Conservation (phyloP, 306 rosid species). For the Gastrolobium bilobum region DNA sequence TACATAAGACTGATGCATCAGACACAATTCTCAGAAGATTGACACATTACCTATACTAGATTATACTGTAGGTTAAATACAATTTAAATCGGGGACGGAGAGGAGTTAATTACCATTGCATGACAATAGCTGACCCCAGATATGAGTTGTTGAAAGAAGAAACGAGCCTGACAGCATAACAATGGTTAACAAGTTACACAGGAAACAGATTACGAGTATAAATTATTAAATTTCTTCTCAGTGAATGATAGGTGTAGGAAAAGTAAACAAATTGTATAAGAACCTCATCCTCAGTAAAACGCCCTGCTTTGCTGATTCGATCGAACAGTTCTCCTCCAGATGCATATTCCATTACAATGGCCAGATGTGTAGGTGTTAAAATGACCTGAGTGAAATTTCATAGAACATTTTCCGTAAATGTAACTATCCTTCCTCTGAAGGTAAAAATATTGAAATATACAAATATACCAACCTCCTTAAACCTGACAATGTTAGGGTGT, state of each 20-base stretch:
- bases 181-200: conserved; percentile 35
- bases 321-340: conserved; percentile 95
- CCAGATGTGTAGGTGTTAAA: conserved; percentile 94
- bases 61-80: conserved; percentile 6
- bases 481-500: conserved; percentile 90
- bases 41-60: not conserved
- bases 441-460: not conserved
- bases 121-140: conserved; percentile 97
- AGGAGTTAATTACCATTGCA: conserved; percentile 75
- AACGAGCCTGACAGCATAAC: conserved; percentile 79
- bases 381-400: conserved; percentile 62
- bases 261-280: conserved; percentile 26
- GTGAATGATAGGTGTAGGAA: not conserved
- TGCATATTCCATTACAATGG: conserved; percentile 97
- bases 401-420: conserved; percentile 8
- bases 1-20: conserved; percentile 10
- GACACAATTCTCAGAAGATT: conserved; percentile 7
- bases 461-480: conserved; percentile 77
- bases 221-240: not conserved
- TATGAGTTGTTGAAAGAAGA: conserved; percentile 97
- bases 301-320: conserved; percentile 79
- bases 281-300: conserved; percentile 93
- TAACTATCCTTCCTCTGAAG: not conserved
- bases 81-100: not conserved
- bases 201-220: not conserved